Evolutionary conservation across 192 early-diverging fungal species (phyloP).

Genomic region (Linderina pennispora): DNA sequence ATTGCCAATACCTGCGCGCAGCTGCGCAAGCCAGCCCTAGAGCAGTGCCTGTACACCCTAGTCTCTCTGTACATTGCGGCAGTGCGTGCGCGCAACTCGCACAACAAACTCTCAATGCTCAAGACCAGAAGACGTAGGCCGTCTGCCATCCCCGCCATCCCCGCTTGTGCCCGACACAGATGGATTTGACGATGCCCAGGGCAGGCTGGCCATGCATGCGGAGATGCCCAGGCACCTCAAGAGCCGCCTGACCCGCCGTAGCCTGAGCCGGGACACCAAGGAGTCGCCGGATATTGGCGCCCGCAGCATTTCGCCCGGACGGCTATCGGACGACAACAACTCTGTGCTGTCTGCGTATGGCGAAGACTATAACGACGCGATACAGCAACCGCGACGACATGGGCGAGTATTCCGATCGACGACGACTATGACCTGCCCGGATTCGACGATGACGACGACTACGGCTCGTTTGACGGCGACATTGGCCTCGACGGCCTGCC

Average conservation of each 20-base stretch:
- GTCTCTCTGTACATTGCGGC: conserved; percentile 6
- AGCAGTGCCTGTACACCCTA: conserved; percentile 29
- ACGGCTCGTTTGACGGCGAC: conserved; percentile 18
- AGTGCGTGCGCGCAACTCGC: conserved; percentile 8
- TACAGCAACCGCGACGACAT: conserved; percentile 4
- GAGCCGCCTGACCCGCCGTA: too few species aligned
- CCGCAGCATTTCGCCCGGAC: too few species aligned
- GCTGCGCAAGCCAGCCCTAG: conserved; percentile 13
- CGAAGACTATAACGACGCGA: not conserved
- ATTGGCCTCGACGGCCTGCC: conserved; percentile 12
- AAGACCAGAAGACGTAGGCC: conserved; percentile 21
- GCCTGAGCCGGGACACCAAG: too few species aligned
- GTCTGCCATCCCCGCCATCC: conserved; percentile 23
- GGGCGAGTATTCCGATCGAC: conserved; percentile 10
- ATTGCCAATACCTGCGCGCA: conserved; percentile 15
- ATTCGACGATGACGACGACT: conserved; percentile 5
- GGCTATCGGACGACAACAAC: not conserved
- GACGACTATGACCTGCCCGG: not conserved
- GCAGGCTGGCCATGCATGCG: too few species aligned
- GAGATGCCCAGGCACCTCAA: too few species aligned
- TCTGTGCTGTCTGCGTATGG: not conserved
- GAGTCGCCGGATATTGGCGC: too few species aligned
- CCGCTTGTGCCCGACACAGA: conserved; percentile 4
- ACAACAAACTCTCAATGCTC: not conserved
- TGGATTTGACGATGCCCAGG: too few species aligned